Evolutionary conservation across 2,329 filamentous ascomycete species (phyloP), one percentile per base, ranked within the genome.

Genomic region (Fusarium oligoseptatum): DNA sequence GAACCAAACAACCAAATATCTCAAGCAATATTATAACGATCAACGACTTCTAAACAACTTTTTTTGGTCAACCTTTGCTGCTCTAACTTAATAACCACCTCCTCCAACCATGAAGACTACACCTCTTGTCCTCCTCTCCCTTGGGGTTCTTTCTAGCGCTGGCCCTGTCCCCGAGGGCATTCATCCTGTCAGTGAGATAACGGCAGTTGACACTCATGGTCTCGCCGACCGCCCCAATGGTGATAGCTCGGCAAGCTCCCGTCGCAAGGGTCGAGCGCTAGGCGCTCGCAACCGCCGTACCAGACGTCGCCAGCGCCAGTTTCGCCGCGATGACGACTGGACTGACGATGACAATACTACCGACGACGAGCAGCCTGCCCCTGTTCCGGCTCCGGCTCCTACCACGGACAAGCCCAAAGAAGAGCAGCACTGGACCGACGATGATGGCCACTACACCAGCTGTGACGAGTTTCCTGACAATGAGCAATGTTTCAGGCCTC

Each of bases 121-220:
- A 17, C 57, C 57, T 20, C 37, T 60, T 45, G 11, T 60, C 10
- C 36, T 60, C n/a, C 57, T 60, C 57, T 60, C 57, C 3, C 57
- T 60, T 10, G 37, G 57, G 10, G 57, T 60, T 45, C 24, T 60
- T 17, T 39, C 57, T 24, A 43, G 22, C 27, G 57, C 57, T 37
- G 17, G 36, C 7, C 57, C 57, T 43, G 57, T 60, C 20, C 57
- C 57, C n/a, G 55, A 58, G 15, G 36, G 17, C 22, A 20, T 24
- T 43, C 37, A 58, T 34, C 24, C 22, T 22, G 6, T 24, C 36
- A 9, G 29, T 11, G 55, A 39, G 45, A 24, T 50, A 15, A 15
- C 24, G 5, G 45, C 45, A 27, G 15, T 29, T 1, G 45, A 50
- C 24, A 17, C 24, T 27, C 6, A 50, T 48, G 43, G 22, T 17